phyloP scores from a whole-genome alignment of 2,329 filamentous ascomycete genomes.

The Helotiales sp. region DNA sequence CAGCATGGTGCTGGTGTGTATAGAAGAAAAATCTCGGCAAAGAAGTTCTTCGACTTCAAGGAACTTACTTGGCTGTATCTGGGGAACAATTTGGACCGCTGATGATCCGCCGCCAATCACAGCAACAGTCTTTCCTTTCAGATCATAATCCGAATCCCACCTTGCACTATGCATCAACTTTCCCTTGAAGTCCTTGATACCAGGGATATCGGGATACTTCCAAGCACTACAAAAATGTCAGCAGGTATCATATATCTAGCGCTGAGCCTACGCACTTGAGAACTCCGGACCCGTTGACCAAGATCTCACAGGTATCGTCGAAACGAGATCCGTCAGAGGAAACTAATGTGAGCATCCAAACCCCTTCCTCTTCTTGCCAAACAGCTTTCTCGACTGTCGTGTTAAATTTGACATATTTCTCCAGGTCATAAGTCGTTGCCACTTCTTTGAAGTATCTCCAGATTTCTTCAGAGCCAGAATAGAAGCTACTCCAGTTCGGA shows the following conservation, averaged over 20 bases:
- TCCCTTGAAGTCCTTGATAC: constrained; percentile 52
- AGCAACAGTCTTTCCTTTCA: constrained; percentile 42
- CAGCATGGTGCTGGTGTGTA: not conserved
- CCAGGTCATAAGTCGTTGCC: constrained; percentile 42
- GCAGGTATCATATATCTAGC: constrained; percentile 39
- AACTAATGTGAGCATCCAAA: constrained; percentile 44
- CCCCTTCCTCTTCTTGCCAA: constrained; percentile 51
- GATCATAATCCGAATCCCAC: constrained; percentile 49
- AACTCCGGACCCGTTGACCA: constrained; percentile 55
- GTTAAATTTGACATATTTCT: constrained; percentile 51
- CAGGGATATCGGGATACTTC: constrained; percentile 51
- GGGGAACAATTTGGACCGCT: constrained; percentile 45
- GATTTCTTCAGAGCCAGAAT: constrained; percentile 39
- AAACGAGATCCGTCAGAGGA: constrained; percentile 18
- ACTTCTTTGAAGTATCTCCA: constrained; percentile 44
- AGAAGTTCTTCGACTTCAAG: not conserved
- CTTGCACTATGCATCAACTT: constrained; percentile 50
- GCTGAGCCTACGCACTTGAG: constrained; percentile 48
- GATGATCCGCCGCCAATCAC: constrained; percentile 47
- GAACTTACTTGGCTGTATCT: constrained; percentile 48
- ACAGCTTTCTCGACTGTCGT: constrained; percentile 49
- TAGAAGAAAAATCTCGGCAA: not conserved
- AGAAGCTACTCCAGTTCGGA: constrained; percentile 42
- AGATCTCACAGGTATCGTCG: constrained; percentile 51
- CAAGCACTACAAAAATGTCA: constrained; percentile 56